Conservation (phyloP, 2,329 filamentous ascomycete species). For the Rhynchosporium agropyri region DNA sequence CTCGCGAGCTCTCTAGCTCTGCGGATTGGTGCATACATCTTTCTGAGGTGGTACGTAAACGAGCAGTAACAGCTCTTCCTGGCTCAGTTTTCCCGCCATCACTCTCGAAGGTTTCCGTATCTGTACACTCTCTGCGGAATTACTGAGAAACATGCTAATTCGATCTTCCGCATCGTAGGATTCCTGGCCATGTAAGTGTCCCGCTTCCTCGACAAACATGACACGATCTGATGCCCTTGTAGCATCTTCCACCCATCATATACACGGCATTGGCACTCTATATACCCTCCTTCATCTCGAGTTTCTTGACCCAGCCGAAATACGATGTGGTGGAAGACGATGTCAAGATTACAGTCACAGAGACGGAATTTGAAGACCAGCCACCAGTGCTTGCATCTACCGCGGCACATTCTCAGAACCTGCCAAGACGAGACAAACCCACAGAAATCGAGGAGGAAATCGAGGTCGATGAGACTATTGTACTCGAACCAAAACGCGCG, state of each 20-base stretch:
- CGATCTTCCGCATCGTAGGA: conserved; percentile 32
- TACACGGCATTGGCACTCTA: conserved; percentile 69
- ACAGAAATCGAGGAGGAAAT: conserved; percentile 54
- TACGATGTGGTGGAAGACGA: conserved; percentile 61
- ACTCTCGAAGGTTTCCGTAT: too few species aligned
- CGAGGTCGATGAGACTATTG: conserved; percentile 64
- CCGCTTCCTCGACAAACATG: not conserved
- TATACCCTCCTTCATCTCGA: conserved; percentile 62
- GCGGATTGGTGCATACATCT: conserved; percentile 56
- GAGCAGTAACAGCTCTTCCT: too few species aligned
- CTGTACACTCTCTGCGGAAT: too few species aligned
- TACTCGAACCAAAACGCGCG: conserved; percentile 59
- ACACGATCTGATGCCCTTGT: conserved; percentile 16
- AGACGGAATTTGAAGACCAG: conserved; percentile 47
- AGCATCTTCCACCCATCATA: conserved; percentile 49
- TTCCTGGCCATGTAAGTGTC: conserved; percentile 42
- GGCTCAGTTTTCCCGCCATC: too few species aligned
- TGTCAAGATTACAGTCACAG: conserved; percentile 57
- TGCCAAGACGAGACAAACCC: conserved; percentile 37
- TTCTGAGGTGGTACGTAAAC: conserved; percentile 54
- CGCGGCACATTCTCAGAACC: conserved; percentile 36
- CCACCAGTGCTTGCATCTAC: conserved; percentile 35
- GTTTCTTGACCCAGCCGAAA: conserved; percentile 58
- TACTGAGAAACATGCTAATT: too few species aligned
- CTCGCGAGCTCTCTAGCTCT: conserved; percentile 52